phyloP scores from a whole-genome alignment of 1,284 basidiomycete species.

The Gymnopus androsaceus region DNA sequence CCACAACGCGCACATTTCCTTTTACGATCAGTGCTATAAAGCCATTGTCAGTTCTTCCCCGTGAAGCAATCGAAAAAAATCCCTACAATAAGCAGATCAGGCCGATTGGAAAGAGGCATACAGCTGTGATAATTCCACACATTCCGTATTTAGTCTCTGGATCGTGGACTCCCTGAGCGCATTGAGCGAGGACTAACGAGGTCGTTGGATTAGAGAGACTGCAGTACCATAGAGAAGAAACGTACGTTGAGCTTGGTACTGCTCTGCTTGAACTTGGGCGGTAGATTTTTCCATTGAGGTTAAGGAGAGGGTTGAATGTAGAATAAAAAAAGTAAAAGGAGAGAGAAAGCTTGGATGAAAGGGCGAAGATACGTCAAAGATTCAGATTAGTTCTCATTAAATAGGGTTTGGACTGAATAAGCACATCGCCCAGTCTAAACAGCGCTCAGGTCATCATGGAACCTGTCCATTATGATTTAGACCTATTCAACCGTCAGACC shows the following conservation, averaged over 20 bases:
- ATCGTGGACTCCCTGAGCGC: conserved; percentile 35
- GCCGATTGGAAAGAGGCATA: conserved; percentile 37
- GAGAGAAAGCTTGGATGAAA: not conserved
- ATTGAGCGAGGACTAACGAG: conserved; percentile 36
- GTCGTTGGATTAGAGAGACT: not conserved
- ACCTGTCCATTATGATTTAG: no score
- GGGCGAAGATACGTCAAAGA: no score
- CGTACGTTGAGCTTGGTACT: conserved; percentile 8
- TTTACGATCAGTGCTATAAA: conserved; percentile 32
- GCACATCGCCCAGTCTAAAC: no score
- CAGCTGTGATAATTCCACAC: conserved; percentile 38
- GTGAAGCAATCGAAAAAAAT: not conserved
- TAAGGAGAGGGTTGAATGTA: not conserved
- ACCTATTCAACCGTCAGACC: no score
- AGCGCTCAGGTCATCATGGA: no score
- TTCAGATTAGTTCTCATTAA: no score
- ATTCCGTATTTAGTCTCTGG: conserved; percentile 32
- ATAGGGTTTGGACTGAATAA: no score
- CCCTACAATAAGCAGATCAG: conserved; percentile 34
- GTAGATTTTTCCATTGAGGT: not conserved
- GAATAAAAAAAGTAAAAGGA: not conserved
- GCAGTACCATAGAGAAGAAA: not conserved
- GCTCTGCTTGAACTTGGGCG: conserved; percentile 8
- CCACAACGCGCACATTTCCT: conserved; percentile 26
- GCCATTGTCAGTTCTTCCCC: not conserved